Evolutionary conservation across 129 eudicot species (phyloP), one percentile per base, ranked within the genome.

Genomic region (Escallonia rubra): DNA sequence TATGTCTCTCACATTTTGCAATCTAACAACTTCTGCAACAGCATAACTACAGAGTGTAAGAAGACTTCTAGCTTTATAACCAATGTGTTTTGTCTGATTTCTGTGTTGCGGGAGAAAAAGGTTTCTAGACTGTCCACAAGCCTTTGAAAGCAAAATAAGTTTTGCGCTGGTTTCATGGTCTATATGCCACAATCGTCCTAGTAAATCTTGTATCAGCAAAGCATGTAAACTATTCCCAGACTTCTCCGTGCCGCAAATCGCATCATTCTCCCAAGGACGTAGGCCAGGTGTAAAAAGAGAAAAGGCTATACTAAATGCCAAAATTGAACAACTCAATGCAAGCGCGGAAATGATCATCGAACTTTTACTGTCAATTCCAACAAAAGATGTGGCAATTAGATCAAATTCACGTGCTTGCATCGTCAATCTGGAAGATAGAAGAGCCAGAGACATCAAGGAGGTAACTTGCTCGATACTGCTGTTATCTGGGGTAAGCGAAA

Each of bases 271-370:
- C n/a, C 57, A 7, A 52, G 63, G 47, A 57, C 64, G 63, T n/a
- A 49, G 15, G 63, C 69, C 67, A 41, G 84, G 74, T 48, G 70
- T 66, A 64, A 65, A 72, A 74, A 84, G 81, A 47, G 79, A 63
- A 72, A 82, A 82, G 61, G 85, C 90, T 52, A 84, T 77, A 69
- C 85, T 60, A 56, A 87, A 90, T 14, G 97, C 96, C 85, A 94
- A 76, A 34, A 83, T 65, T 57, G 97, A 94, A 81, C 96, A 94
- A 74, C 84, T 77, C 56, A 90, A 68, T 39, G 93, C 96, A 41
- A 80, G 80, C 45, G 81, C 72, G 7, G 92, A 89, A 74, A 89
- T 64, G 50, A 74, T 67, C 78, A 41, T 68, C 43, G 40, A 59
- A 70, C 89, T 83, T 66, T 70, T 73, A 59, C 66, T 64, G 71